Percentiles rank a stretch among this genome's conserved stretches.
Conservation (phyloP, 2,329 filamentous ascomycete species). For the Coniochaeta pulveracea region DNA sequence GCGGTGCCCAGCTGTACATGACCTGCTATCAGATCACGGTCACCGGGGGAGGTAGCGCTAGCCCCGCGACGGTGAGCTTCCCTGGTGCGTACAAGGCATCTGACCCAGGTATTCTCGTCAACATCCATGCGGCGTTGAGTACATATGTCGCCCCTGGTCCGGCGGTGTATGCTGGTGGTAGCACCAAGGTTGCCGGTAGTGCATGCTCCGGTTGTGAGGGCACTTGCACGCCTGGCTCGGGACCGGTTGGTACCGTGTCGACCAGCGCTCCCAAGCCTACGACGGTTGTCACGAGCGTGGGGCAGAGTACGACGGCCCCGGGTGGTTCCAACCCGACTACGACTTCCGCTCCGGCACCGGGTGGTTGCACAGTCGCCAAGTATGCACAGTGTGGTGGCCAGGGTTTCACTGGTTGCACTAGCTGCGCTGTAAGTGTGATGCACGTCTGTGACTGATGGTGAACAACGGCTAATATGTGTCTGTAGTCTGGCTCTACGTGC, state of each 20-base stretch:
- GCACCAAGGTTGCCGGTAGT: constrained; percentile 26
- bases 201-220: constrained; percentile 27
- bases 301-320: constrained; percentile 5
- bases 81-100: constrained; percentile 30
- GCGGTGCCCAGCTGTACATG: constrained; percentile 26
- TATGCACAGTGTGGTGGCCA: constrained; percentile 28
- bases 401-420: constrained; percentile 28
- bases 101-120: constrained; percentile 34
- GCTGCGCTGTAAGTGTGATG: constrained; percentile 25
- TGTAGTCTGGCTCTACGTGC: constrained; percentile 20
- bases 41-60: constrained; percentile 15
- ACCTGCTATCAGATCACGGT: constrained; percentile 25
- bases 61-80: constrained; percentile 21
- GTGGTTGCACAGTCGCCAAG: constrained; percentile 19
- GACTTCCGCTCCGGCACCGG: constrained; percentile 7
- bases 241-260: constrained; percentile 6
- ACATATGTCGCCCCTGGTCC: constrained; percentile 32
- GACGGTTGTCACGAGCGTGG: neutral
- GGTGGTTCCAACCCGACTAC: neutral
- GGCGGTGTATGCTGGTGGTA: constrained; percentile 26
- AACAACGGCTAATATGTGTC: neutral
- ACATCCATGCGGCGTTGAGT: constrained; percentile 30
- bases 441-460: no score
- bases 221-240: constrained; percentile 24
- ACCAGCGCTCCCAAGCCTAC: constrained; percentile 7